Conservation (phyloP, 768 basidiomycete species). For the Tricholomella constricta region DNA sequence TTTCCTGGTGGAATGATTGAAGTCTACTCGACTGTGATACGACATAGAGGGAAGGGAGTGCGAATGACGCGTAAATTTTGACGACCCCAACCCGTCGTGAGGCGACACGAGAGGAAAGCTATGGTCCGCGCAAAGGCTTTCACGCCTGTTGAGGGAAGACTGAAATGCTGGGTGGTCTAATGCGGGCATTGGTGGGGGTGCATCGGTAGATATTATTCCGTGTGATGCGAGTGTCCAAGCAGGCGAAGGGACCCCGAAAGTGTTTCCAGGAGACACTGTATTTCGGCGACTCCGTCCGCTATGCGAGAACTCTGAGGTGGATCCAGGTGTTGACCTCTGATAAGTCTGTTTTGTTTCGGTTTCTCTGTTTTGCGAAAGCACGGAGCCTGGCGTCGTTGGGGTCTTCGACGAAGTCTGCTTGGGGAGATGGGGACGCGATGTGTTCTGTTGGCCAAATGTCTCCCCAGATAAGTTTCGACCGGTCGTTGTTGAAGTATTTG, state of each 20-base stretch:
- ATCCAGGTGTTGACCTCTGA: constrained; percentile 11
- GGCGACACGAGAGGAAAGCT: neutral
- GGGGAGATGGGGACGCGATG: constrained; percentile 4
- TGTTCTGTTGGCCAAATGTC: constrained; percentile 16
- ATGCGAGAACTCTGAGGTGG: constrained; percentile 15
- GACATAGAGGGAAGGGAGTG: constrained; percentile 24
- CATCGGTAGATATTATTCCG: constrained; percentile 28
- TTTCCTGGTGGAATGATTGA: constrained; percentile 4
- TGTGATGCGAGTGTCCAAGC: constrained; percentile 29
- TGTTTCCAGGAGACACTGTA: constrained; percentile 31
- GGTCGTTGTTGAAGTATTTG: constrained; percentile 8
- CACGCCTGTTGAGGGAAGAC: constrained; percentile 4
- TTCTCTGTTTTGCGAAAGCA: neutral
- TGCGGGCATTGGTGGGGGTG: constrained; percentile 57
- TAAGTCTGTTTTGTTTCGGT: neutral
- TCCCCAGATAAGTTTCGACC: constrained; percentile 16
- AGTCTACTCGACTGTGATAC: constrained; percentile 12
- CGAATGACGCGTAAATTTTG: constrained; percentile 19
- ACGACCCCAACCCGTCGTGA: neutral
- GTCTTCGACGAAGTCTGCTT: constrained; percentile 1
- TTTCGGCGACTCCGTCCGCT: constrained; percentile 14
- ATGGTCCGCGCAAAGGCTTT: neutral
- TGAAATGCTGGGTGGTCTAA: constrained; percentile 47
- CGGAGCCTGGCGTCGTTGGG: constrained; percentile 13
- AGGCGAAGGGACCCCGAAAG: constrained; percentile 35